Evolutionary conservation across 202 grass and related monocot genomes (phyloP).

Genomic region (Panicum virgatum): DNA sequence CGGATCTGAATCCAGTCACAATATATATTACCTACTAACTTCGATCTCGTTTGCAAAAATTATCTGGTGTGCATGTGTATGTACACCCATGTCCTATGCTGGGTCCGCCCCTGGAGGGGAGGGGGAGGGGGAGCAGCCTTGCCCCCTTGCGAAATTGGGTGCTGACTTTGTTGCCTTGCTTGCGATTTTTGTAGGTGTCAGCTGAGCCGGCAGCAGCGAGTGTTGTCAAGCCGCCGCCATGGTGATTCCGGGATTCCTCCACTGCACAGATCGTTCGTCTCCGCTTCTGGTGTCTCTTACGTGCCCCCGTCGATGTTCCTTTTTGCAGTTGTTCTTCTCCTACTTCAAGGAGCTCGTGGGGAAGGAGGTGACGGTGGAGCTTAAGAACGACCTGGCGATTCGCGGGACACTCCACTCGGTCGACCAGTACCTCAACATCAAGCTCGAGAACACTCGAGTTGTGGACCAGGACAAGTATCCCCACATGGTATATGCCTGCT

Average conservation of each 20-base stretch:
- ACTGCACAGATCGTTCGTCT: neutral
- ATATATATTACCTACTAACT: too few species aligned
- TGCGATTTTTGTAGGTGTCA: neutral
- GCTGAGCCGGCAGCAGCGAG: neutral
- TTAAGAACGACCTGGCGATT: conserved; percentile 96
- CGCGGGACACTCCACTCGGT: conserved; percentile 91
- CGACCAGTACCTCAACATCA: conserved; percentile 98
- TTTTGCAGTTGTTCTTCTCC: conserved; percentile 88
- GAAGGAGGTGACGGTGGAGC: conserved; percentile 96
- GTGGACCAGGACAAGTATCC: conserved; percentile 93
- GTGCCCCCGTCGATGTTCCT: neutral
- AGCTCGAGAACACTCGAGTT: conserved; percentile 91
- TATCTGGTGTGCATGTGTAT: too few species aligned
- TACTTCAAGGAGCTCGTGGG: conserved; percentile 99
- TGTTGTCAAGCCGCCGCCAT: neutral
- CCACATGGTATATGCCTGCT: conserved; percentile 69
- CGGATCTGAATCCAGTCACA: too few species aligned
- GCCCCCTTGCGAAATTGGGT: neutral
- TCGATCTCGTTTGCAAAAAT: too few species aligned
- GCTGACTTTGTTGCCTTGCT: neutral
- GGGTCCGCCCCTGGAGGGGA: too few species aligned
- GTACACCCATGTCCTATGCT: too few species aligned
- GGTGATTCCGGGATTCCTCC: neutral
- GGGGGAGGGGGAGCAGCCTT: neutral
- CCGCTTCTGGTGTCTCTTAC: neutral